phyloP scores from a whole-genome alignment of 495 filamentous ascomycete genomes.

The Clavariopsis aquatica region DNA sequence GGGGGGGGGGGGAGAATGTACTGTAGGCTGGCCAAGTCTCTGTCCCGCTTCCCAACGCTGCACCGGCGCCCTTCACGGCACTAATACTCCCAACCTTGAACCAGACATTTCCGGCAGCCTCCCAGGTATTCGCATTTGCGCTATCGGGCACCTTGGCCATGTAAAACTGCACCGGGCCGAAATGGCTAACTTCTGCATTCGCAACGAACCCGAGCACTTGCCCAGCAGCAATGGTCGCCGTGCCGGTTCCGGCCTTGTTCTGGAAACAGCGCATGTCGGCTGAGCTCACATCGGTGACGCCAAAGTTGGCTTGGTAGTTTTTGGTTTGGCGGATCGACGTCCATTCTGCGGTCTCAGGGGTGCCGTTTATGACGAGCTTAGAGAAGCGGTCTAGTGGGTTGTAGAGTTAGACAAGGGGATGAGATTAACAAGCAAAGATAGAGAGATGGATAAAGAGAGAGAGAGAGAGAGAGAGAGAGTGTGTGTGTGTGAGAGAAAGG shows the following conservation, averaged over 20 bases:
- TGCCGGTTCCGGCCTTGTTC: constrained; percentile 11
- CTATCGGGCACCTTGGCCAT: constrained; percentile 29
- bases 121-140: constrained; percentile 32
- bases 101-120: constrained; percentile 32
- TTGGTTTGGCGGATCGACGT: constrained; percentile 28
- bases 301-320: constrained; percentile 31
- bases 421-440: not conserved
- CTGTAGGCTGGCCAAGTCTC: constrained; percentile 33
- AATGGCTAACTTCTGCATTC: constrained; percentile 16
- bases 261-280: constrained; percentile 35
- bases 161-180: constrained; percentile 33
- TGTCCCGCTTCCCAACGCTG: constrained; percentile 8
- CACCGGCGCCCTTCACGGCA: constrained; percentile 12
- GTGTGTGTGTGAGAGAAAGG: not conserved
- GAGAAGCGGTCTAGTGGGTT: constrained; percentile 27
- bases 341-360: constrained; percentile 26
- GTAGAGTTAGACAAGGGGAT: not conserved
- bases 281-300: constrained; percentile 24
- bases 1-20: not conserved
- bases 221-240: constrained; percentile 29
- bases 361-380: constrained; percentile 20
- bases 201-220: constrained; percentile 26
- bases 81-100: constrained; percentile 25
- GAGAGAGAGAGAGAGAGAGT: no score
- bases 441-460: not conserved